These are phyloP conservation scores for Asparagopsis taxiformis DNA, from an alignment of 31 red algal genomes.

Conservation along the genomic window DNA sequence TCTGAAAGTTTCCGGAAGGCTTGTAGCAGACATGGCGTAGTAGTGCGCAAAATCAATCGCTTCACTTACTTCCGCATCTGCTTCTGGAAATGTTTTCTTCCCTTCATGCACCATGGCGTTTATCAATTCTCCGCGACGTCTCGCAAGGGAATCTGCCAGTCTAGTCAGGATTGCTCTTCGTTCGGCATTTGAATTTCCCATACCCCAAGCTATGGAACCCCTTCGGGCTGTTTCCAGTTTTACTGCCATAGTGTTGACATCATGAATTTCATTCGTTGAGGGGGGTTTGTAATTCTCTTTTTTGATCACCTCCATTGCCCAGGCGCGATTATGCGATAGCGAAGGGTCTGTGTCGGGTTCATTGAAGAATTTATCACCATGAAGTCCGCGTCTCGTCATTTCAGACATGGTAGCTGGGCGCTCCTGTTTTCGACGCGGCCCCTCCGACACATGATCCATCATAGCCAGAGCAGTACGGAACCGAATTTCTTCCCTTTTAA, in stretches of 20 bases:
- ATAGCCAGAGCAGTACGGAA: slow-evolving; percentile 25
- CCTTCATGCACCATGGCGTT: slow-evolving; percentile 60
- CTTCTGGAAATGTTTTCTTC: slow-evolving; percentile 47
- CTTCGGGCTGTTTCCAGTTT: slow-evolving; percentile 19
- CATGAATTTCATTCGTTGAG: background rate
- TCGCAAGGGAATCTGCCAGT: slow-evolving; percentile 33
- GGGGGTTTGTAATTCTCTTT: slow-evolving; percentile 6
- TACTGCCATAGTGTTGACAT: slow-evolving; percentile 6
- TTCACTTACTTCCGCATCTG: slow-evolving; percentile 59
- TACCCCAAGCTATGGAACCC: slow-evolving; percentile 17
- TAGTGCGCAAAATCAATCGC: slow-evolving; percentile 65
- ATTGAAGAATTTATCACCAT: slow-evolving; percentile 33
- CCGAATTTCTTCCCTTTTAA: slow-evolving; percentile 22
- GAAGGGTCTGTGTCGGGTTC: slow-evolving; percentile 65
- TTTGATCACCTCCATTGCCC: slow-evolving; percentile 31
- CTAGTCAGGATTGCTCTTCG: slow-evolving; percentile 22
- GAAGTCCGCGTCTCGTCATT: slow-evolving; percentile 16
- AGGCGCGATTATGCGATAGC: slow-evolving; percentile 25
- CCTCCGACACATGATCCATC: slow-evolving; percentile 19
- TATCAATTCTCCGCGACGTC: slow-evolving; percentile 36
- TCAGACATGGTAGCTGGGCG: slow-evolving; percentile 23
- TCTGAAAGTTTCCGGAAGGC: slow-evolving; percentile 30
- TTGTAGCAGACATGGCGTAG: slow-evolving; percentile 30
- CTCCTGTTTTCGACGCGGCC: slow-evolving; percentile 38
- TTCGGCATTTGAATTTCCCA: slow-evolving; percentile 3